phyloP scores from a whole-genome alignment of 2,329 filamentous ascomycete genomes.

The Penicillium sp. region DNA sequence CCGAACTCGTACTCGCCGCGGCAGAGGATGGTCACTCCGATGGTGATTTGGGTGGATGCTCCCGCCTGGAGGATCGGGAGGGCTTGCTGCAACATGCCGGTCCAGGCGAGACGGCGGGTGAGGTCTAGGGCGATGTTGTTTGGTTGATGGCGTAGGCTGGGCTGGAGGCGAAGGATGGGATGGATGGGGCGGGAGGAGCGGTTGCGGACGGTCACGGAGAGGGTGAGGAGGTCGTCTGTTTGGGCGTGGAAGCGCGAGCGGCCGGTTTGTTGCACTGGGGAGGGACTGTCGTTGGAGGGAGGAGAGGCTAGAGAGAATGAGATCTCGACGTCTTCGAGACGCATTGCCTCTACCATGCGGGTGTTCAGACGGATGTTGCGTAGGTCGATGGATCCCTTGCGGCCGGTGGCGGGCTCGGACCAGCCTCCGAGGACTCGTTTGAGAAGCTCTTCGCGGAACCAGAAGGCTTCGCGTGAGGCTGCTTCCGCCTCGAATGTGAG shows the following conservation, averaged over 20 bases:
- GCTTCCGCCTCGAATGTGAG: slow-evolving; percentile 79
- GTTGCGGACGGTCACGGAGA: slow-evolving; percentile 74
- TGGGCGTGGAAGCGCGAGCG: slow-evolving; percentile 50
- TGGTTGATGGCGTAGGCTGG: slow-evolving; percentile 72
- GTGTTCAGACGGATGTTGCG: slow-evolving; percentile 71
- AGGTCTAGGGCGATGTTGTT: slow-evolving; percentile 75
- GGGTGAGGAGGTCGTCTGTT: slow-evolving; percentile 67
- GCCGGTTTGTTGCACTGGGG: slow-evolving; percentile 43
- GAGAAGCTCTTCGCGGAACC: slow-evolving; percentile 83
- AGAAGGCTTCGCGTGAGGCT: slow-evolving; percentile 78
- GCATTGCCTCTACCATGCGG: slow-evolving; percentile 81
- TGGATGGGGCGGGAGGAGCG: slow-evolving; percentile 67
- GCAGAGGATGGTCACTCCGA: slow-evolving; percentile 75
- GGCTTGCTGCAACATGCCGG: slow-evolving; percentile 76
- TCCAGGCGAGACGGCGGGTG: slow-evolving; percentile 80
- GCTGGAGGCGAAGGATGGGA: slow-evolving; percentile 74
- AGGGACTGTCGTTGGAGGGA: slow-evolving; percentile 27
- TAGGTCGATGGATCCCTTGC: slow-evolving; percentile 72
- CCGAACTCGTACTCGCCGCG: slow-evolving; percentile 80
- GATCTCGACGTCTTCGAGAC: slow-evolving; percentile 75
- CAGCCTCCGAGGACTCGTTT: slow-evolving; percentile 71
- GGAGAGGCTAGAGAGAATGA: slow-evolving; percentile 49
- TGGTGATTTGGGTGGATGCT: slow-evolving; percentile 59
- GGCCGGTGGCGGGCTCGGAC: slow-evolving; percentile 61
- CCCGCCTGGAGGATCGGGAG: slow-evolving; percentile 65